These are phyloP conservation scores for Crithidia expoeki DNA, from an alignment of 208 protist species.

Conservation along the genomic window DNA sequence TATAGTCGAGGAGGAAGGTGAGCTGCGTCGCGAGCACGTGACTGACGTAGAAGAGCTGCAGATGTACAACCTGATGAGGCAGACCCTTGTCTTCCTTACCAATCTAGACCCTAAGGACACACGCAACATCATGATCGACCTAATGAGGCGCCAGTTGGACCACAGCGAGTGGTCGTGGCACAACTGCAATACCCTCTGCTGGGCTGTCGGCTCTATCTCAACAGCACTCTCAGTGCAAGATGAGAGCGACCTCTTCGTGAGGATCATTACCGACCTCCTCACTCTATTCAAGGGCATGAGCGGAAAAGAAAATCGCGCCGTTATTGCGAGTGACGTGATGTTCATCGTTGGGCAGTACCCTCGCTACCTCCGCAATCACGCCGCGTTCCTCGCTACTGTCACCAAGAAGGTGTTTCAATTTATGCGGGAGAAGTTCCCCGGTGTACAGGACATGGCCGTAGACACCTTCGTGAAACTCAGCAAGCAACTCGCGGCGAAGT, in stretches of 20 bases:
- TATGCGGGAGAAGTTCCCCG: conserved; percentile 98
- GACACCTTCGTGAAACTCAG: conserved; percentile 99
- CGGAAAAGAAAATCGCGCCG: conserved; percentile 98
- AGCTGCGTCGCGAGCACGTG: conserved; percentile 96
- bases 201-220: conserved; percentile 98
- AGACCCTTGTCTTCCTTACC: conserved; percentile 98
- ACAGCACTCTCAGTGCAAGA: conserved; percentile 95
- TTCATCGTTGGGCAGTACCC: conserved; percentile 99
- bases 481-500: conserved; percentile 94
- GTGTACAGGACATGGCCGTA: conserved; percentile 99
- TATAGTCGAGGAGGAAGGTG: conserved; percentile 98
- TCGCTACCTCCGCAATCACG: conserved; percentile 97
- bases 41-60: conserved; percentile 97
- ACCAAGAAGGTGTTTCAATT: conserved; percentile 99
- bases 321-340: conserved; percentile 99
- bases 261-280: conserved; percentile 98
- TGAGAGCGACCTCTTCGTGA: conserved; percentile 98
- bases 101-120: conserved; percentile 96
- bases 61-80: conserved; percentile 98
- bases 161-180: conserved; percentile 95
- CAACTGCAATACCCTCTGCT: conserved; percentile 98
- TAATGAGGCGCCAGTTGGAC: conserved; percentile 84
- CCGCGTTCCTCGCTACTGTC: conserved; percentile 98
- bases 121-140: conserved; percentile 95
- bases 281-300: conserved; percentile 95